Evolutionary conservation across 192 early-diverging fungal species (phyloP), one percentile per base, ranked within the genome.

Genomic region (Ramicandelaber brevisporus): DNA sequence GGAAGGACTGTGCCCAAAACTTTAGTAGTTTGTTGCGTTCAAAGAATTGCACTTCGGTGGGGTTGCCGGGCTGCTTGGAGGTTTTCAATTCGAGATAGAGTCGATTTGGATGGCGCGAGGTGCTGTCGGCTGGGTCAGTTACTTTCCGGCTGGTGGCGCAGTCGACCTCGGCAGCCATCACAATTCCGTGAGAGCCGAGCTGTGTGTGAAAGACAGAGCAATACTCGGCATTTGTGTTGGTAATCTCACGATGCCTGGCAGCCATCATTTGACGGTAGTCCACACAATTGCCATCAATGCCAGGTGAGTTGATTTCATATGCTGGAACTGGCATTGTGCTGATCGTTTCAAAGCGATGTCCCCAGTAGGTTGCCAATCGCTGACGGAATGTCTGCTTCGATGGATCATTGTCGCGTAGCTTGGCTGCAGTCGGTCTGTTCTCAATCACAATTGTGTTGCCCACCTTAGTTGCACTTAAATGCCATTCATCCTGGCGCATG

Each of bases 81-180:
- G n/a, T n/a, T n/a, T n/a, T n/a, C n/a, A n/a, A n/a, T n/a, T n/a
- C n/a, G n/a, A n/a, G n/a, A n/a, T n/a, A n/a, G n/a, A n/a, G n/a
- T n/a, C n/a, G n/a, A n/a, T n/a, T n/a, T n/a, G n/a, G n/a, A n/a
- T n/a, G n/a, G n/a, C n/a, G n/a, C n/a, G n/a, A n/a, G n/a, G n/a
- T n/a, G n/a, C n/a, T n/a, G n/a, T n/a, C n/a, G n/a, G n/a, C n/a
- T n/a, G n/a, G n/a, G n/a, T n/a, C n/a, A n/a, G n/a, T n/a, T n/a
- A n/a, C n/a, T n/a, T n/a, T n/a, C n/a, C n/a, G n/a, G n/a, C n/a
- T n/a, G n/a, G n/a, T n/a, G n/a, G n/a, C n/a, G n/a, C 89, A 96
- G 43, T 96, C 86, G 13, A 96, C 75, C 36, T 96, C 90, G 6
- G 79, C 90, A 2, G 82, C 90, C 40, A 88, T 66, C 11, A 96